A percentile compares a stretch with the other conserved stretches of the same genome.
Evolutionary conservation across 2,329 filamentous ascomycete genomes (phyloP).

Genomic region (Cladosporium sp.): DNA sequence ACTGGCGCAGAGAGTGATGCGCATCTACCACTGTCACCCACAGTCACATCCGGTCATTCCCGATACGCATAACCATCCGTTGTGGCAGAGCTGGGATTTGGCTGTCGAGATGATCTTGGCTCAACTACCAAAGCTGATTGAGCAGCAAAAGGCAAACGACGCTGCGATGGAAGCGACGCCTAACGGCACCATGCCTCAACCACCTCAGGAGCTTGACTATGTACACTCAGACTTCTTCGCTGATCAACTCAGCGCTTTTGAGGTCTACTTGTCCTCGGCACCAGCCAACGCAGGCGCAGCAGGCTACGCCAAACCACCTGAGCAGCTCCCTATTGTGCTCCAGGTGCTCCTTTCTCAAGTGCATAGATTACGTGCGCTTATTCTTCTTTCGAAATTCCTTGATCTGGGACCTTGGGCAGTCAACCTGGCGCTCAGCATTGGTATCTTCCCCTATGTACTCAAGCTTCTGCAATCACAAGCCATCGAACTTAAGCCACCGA

Average conservation of each 20-base stretch:
- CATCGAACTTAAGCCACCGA: constrained; percentile 91
- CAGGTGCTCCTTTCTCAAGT: constrained; percentile 96
- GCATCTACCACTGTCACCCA: constrained; percentile 91
- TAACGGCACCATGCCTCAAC: constrained; percentile 24
- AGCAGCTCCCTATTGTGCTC: constrained; percentile 92
- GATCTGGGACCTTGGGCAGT: constrained; percentile 98
- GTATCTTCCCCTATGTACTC: constrained; percentile 98
- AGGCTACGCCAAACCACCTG: constrained; percentile 55
- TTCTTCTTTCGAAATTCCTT: constrained; percentile 88
- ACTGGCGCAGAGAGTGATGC: constrained; percentile 92
- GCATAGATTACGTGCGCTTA: constrained; percentile 85
- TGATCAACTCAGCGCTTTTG: constrained; percentile 94
- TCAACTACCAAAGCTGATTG: constrained; percentile 80
- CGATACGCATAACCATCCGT: constrained; percentile 87
- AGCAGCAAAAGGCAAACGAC: constrained; percentile 68
- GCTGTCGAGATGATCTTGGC: constrained; percentile 93
- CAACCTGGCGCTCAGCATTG: constrained; percentile 95
- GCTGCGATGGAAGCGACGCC: constrained; percentile 28
- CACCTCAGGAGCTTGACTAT: constrained; percentile 73
- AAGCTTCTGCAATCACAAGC: constrained; percentile 95
- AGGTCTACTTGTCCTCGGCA: constrained; percentile 91
- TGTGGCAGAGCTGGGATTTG: constrained; percentile 98
- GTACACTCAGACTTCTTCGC: constrained; percentile 95
- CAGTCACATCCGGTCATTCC: constrained; percentile 90
- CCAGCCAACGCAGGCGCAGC: constrained; percentile 77